A percentile compares a stretch with the other conserved stretches of the same genome.
phyloP scores from a whole-genome alignment of 169 alveolate genomes.

The Ichthyophthirius multifiliis region DNA sequence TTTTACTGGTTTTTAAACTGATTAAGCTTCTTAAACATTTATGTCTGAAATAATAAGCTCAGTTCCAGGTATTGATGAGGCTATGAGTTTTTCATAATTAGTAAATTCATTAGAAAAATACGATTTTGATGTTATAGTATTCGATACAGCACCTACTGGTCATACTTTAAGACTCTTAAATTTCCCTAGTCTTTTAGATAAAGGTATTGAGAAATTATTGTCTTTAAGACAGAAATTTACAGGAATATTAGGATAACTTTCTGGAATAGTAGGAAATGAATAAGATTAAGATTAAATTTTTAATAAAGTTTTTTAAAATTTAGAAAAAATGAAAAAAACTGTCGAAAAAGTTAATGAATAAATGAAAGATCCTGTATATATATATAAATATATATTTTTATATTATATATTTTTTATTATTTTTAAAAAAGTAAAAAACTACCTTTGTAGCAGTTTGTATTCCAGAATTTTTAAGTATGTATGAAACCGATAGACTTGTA shows the following conservation, averaged over 20 bases:
- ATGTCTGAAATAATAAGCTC: slow-evolving; percentile 91
- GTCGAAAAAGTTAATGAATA: slow-evolving; percentile 77
- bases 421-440: slow-evolving; percentile 66
- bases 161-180: slow-evolving; percentile 97
- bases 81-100: slow-evolving; percentile 95
- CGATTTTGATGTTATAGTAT: slow-evolving; percentile 93
- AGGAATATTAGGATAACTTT: slow-evolving; percentile 55
- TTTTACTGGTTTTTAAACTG: slow-evolving; percentile 55
- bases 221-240: slow-evolving; percentile 86
- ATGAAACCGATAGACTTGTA: slow-evolving; percentile 98
- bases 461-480: slow-evolving; percentile 97
- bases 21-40: slow-evolving; percentile 48
- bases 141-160: slow-evolving; percentile 99
- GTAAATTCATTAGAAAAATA: slow-evolving; percentile 93
- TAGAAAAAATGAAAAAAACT: slow-evolving; percentile 79
- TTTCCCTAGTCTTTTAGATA: slow-evolving; percentile 95
- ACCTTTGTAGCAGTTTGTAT: slow-evolving; percentile 99
- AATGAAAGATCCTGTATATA: slow-evolving; percentile 77
- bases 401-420: neutral
- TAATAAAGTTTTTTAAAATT: slow-evolving; percentile 73
- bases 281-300: slow-evolving; percentile 52
- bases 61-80: slow-evolving; percentile 99
- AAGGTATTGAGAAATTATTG: slow-evolving; percentile 90
- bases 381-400: neutral
- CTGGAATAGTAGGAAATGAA: slow-evolving; percentile 32